Evolutionary conservation across 2,329 filamentous ascomycete genomes (phyloP), one percentile per base, ranked within the genome.

Genomic region (Penicillium corylophilum): DNA sequence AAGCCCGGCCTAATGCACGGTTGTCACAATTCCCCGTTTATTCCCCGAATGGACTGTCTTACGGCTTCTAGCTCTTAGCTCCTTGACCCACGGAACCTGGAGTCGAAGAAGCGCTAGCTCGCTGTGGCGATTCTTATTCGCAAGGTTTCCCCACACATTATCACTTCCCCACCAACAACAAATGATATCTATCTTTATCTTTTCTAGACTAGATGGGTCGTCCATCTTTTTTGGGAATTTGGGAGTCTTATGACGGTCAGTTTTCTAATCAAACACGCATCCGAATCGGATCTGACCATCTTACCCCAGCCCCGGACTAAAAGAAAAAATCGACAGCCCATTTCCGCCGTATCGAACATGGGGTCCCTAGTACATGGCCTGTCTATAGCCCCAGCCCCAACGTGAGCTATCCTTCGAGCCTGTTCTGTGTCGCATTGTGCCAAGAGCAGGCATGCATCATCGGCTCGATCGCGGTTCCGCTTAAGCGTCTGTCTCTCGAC

Each of bases 141-240:
- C 41, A 54, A 56, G 50, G 57, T 61, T 63, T 61, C 57, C 60
- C 59, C 59, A 59, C 59, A 57, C 18, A 39, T 44, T 16, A 16
- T 40, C 23, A 38, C 31, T 29, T 5, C 31, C 33, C 44, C 44
- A 44, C 41, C 13, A 31, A 54, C 49, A 49, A 50, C 51, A 49
- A 46, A 55, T 55, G 49, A 54, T 42, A 54, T 44, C 49, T 50
- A 48, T 54, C 46, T 36, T 36, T 40, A 43, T 46, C 36, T 54
- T 23, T 29, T 42, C 44, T 45, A 12, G 42, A 40, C 22, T 15
- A 24, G 28, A 36, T 33, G 29, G 12, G 45, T 29, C 23, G 22
- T 36, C 23, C 33, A 48, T 10, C 40, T 18, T 28, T 15, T 3
- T 15, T 31, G 26, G 13, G 23, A 20, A 31, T 22, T 13, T 29